Conservation (phyloP, 345 rosid species). For the Gossypium anomalum region DNA sequence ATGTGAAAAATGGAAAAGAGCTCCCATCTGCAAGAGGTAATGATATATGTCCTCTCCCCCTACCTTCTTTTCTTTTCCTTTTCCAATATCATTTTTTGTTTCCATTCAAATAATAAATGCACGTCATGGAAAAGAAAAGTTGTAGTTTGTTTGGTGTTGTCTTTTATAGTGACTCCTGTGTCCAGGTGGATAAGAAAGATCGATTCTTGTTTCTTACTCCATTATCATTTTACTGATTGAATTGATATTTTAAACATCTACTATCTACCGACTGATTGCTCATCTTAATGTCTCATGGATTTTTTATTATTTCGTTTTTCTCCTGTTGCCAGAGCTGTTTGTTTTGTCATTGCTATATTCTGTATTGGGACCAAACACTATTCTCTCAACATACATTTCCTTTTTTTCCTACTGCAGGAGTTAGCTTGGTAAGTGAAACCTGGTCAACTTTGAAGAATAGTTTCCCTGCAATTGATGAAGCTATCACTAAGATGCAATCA, state of each 20-base stretch:
- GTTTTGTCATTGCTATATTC: neutral
- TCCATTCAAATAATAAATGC: neutral
- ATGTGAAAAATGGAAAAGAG: slow-evolving; percentile 42
- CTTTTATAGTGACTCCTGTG: neutral
- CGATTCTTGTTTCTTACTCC: neutral
- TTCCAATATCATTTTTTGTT: neutral
- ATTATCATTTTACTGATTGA: neutral
- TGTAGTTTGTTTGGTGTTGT: neutral
- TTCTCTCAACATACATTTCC: slow-evolving; percentile 19
- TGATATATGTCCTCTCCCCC: neutral
- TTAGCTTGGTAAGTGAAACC: slow-evolving; percentile 45
- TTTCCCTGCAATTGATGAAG: slow-evolving; percentile 57
- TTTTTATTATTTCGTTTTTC: neutral
- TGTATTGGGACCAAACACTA: slow-evolving; percentile 1
- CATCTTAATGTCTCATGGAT: neutral
- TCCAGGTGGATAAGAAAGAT: neutral
- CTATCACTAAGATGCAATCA: slow-evolving; percentile 43
- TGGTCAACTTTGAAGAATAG: slow-evolving; percentile 51
- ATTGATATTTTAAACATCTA: neutral
- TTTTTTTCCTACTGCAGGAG: slow-evolving; percentile 34
- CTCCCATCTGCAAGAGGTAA: slow-evolving; percentile 48
- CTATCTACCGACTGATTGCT: neutral
- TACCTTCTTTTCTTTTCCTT: neutral
- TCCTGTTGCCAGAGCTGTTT: neutral
- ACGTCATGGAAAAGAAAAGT: neutral